phyloP scores from a whole-genome alignment of 345 rosid species.

The Acer saccharum region DNA sequence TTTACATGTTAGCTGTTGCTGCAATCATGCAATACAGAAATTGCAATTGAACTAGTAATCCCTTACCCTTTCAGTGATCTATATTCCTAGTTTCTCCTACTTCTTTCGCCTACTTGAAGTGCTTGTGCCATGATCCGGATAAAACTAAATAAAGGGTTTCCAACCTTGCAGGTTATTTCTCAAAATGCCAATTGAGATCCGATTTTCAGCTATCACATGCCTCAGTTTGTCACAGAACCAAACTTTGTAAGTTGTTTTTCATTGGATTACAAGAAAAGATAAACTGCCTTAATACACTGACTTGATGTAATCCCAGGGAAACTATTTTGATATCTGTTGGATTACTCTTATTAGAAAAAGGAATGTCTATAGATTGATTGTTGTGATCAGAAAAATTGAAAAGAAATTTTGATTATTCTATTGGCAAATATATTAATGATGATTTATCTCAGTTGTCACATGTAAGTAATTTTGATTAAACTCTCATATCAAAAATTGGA shows the following conservation, averaged over 20 bases:
- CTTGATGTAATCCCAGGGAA: neutral
- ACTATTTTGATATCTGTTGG: neutral
- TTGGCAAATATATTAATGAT: too few species aligned
- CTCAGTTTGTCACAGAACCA: neutral
- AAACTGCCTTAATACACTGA: neutral
- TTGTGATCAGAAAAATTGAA: neutral
- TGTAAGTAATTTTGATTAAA: too few species aligned
- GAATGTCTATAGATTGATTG: neutral
- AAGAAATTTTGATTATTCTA: neutral
- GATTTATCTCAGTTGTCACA: too few species aligned
- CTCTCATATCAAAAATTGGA: too few species aligned
- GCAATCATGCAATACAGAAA: neutral
- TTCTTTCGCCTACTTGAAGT: neutral
- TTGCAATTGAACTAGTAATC: neutral
- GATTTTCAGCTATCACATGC: slow-evolving; percentile 1
- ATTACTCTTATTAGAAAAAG: neutral
- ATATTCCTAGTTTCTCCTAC: slow-evolving; percentile 1
- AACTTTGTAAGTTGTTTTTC: neutral
- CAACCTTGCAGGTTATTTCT: slow-evolving; percentile 36
- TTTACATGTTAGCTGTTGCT: neutral
- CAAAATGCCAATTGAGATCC: neutral
- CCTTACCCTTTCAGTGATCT: neutral
- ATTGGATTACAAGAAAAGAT: neutral
- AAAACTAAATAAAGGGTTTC: neutral
- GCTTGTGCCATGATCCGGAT: neutral